A percentile compares a stretch with the other conserved stretches of the same genome.
Evolutionary conservation across 805 yeast genomes (phyloP).

Genomic region (Lipomyces spencermartinsiae): DNA sequence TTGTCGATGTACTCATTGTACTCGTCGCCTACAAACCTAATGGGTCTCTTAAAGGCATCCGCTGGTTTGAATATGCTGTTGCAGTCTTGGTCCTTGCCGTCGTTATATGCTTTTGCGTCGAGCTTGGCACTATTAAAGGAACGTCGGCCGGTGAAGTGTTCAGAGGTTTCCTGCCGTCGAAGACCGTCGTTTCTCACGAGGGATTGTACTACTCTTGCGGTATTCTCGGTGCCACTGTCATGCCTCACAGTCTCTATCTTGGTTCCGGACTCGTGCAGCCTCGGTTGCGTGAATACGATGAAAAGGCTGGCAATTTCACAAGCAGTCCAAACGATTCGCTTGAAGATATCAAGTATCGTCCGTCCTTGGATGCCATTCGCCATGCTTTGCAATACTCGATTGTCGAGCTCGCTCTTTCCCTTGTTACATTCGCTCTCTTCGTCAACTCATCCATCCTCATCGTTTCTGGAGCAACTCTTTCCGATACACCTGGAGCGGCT

Average conservation of each 20-base stretch:
- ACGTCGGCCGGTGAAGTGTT: slow-evolving; percentile 62
- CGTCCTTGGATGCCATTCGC: slow-evolving; percentile 73
- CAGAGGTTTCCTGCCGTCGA: slow-evolving; percentile 68
- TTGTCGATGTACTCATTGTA: slow-evolving; percentile 83
- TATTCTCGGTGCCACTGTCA: slow-evolving; percentile 89
- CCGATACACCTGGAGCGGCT: slow-evolving; percentile 64
- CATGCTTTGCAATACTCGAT: slow-evolving; percentile 76
- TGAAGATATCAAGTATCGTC: slow-evolving; percentile 56
- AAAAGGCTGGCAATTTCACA: slow-evolving; percentile 64
- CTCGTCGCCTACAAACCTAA: slow-evolving; percentile 86
- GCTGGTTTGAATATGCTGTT: slow-evolving; percentile 84
- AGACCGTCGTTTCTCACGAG: slow-evolving; percentile 57
- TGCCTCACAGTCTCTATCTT: slow-evolving; percentile 90
- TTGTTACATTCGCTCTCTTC: slow-evolving; percentile 81
- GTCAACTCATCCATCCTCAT: slow-evolving; percentile 84
- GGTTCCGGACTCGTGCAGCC: slow-evolving; percentile 92
- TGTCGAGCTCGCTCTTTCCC: slow-evolving; percentile 69
- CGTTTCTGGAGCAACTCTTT: slow-evolving; percentile 80
- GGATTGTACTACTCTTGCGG: slow-evolving; percentile 85
- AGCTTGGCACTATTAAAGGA: slow-evolving; percentile 69
- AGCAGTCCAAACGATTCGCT: slow-evolving; percentile 45
- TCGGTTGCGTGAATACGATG: slow-evolving; percentile 78
- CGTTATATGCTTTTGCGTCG: slow-evolving; percentile 82
- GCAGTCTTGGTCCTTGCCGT: slow-evolving; percentile 79
- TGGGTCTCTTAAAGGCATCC: slow-evolving; percentile 76